Base-by-base conservation (phyloP, 2,329 filamentous ascomycete genomes). In the Exophiala alcalophila region DNA sequence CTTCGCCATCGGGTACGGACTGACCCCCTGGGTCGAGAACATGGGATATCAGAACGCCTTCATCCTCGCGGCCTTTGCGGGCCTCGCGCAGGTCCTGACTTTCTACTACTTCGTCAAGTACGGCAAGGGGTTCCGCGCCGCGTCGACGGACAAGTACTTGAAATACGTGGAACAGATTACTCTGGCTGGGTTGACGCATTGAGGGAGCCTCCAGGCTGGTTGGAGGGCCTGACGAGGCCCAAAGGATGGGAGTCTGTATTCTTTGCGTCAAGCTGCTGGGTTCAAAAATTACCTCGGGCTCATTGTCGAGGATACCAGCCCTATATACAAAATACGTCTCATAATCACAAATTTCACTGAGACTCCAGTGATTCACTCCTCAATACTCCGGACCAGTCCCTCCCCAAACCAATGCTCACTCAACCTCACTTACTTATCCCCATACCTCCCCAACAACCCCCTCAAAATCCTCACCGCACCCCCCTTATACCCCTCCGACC, bases 401-500 rank as follows among this genome's bases (percentile, higher is more conserved):
- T n/a, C n/a, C n/a, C n/a, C n/a, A n/a, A n/a, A n/a, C n/a, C n/a
- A n/a, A n/a, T n/a, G n/a, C n/a, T n/a, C n/a, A n/a, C n/a, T n/a
- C n/a, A n/a, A n/a, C 26, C 29, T 8, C n/a, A 12, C 10, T 39
- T 28, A 42, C 20, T 16, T 14, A 23, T 54, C 47, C 5, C 74
- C 80, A 64, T 94, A 94, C 59, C 88, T 94, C 28, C 68, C 68
- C 19, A 86, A 67, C 55, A 96, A 68, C 52, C 69, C 77, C 61
- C 74, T 78, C 85, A 94, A 92, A 40, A 94, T 92, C 4, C 75
- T 74, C 64, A 91, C 75, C 19, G 89, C 88, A 4, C 87, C 83
- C 27, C 74, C 73, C 26, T 79, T 78, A 61, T 96, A 96, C 0
- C 83, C 77, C 1, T 83, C 83, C n/a, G n/a, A n/a, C 0, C 88